A percentile compares a stretch with the other conserved stretches of the same genome.
Evolutionary conservation across 345 rosid species (phyloP).

Genomic region (Lepidium africanum): DNA sequence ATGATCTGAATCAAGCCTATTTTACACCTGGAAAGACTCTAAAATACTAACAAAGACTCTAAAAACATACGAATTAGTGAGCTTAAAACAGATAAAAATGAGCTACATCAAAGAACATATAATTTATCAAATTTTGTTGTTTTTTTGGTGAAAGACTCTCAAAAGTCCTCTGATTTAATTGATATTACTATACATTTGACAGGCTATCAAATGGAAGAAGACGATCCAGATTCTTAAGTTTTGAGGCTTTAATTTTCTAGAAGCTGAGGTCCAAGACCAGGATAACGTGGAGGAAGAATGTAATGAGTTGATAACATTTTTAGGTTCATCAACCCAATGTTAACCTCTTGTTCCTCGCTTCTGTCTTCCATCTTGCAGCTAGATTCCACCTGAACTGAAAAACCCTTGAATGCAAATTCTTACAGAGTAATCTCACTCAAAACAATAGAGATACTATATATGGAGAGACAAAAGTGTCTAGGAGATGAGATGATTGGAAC

Average conservation of each 20-base stretch:
- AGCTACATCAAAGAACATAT: neutral
- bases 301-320: slow-evolving; percentile 8
- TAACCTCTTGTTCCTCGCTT: neutral
- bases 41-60: no score
- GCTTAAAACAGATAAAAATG: no score
- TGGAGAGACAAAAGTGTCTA: neutral
- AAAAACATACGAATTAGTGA: no score
- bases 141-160: neutral
- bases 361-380: neutral
- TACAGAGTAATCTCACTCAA: neutral
- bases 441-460: neutral
- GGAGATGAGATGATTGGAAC: neutral
- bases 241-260: slow-evolving; percentile 71
- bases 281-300: slow-evolving; percentile 57
- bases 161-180: neutral
- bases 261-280: slow-evolving; percentile 59
- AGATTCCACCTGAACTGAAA: neutral
- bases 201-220: slow-evolving; percentile 81
- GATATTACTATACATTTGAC: slow-evolving; percentile 3
- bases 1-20: no score
- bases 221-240: slow-evolving; percentile 53
- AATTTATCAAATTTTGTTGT: neutral
- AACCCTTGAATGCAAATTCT: neutral
- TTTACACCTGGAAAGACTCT: no score
- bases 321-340: slow-evolving; percentile 4